These are phyloP conservation scores for Colletotrichum horii DNA, from an alignment of 2,329 filamentous ascomycete species.

Conservation along the genomic window DNA sequence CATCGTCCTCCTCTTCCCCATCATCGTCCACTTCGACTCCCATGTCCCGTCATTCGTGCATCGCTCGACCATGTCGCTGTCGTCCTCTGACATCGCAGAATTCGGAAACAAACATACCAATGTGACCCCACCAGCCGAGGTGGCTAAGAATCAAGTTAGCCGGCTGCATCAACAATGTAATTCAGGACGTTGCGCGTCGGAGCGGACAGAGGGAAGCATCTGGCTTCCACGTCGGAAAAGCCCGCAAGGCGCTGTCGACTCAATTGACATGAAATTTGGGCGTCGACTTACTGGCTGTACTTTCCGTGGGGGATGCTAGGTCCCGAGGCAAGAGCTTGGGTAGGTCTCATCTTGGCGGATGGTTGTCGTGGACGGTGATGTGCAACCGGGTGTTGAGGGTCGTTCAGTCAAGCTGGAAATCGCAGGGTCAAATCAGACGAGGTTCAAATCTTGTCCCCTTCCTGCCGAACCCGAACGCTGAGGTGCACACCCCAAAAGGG, in stretches of 20 bases:
- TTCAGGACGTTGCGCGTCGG: background rate
- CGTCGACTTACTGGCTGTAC: conserved; percentile 46
- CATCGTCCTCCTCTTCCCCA: background rate
- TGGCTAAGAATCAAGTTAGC: conserved; percentile 56
- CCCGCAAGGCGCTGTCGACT: conserved; percentile 27
- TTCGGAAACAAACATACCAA: conserved; percentile 57
- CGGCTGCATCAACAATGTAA: background rate
- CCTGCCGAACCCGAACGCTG: conserved; percentile 23
- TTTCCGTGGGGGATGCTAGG: conserved; percentile 46
- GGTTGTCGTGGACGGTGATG: conserved; percentile 17
- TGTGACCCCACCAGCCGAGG: conserved; percentile 75
- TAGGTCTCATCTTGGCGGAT: conserved; percentile 44
- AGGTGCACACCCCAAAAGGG: conserved; percentile 29
- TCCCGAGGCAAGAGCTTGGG: conserved; percentile 42
- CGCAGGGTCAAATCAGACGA: conserved; percentile 21
- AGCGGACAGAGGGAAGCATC: background rate
- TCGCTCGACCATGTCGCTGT: background rate
- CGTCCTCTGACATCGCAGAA: background rate
- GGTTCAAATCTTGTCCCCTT: conserved; percentile 34
- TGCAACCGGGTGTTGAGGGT: background rate
- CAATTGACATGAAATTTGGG: conserved; percentile 3
- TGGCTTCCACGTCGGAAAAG: conserved; percentile 28
- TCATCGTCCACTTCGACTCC: background rate
- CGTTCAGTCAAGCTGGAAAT: background rate
- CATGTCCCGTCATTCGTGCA: background rate